Evolutionary conservation across 2,329 filamentous ascomycete genomes (phyloP).

Genomic region (Tolypocladium pustulatum): DNA sequence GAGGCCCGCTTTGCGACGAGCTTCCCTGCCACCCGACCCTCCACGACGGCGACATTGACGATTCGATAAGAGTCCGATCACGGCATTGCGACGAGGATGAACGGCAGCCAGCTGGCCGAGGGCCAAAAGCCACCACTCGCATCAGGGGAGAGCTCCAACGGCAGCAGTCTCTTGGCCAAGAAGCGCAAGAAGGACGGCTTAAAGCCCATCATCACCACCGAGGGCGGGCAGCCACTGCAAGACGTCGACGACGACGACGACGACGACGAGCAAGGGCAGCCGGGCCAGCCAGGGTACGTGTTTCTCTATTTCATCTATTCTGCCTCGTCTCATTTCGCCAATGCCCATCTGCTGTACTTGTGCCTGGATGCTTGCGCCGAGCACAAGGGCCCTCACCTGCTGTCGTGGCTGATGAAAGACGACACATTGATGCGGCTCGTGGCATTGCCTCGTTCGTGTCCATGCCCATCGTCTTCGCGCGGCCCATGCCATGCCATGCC

Average conservation of each 20-base stretch:
- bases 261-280: slow-evolving; percentile 14
- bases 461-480: neutral
- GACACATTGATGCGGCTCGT: neutral
- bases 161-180: slow-evolving; percentile 33
- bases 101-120: slow-evolving; percentile 18
- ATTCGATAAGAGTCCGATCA: neutral
- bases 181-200: slow-evolving; percentile 66
- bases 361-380: neutral
- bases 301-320: neutral
- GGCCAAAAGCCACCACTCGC: slow-evolving; percentile 17
- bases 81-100: slow-evolving; percentile 8
- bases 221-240: slow-evolving; percentile 27
- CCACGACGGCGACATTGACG: neutral
- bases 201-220: slow-evolving; percentile 68
- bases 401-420: neutral
- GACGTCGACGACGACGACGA: slow-evolving; percentile 19
- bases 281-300: slow-evolving; percentile 26
- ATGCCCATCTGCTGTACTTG: neutral
- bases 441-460: neutral
- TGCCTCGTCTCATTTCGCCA: neutral
- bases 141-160: slow-evolving; percentile 13
- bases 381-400: neutral
- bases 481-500: neutral
- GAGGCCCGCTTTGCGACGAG: neutral
- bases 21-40: neutral